Base-by-base conservation (phyloP, 2,329 filamentous ascomycete genomes). In the Botryotinia globosa region DNA sequence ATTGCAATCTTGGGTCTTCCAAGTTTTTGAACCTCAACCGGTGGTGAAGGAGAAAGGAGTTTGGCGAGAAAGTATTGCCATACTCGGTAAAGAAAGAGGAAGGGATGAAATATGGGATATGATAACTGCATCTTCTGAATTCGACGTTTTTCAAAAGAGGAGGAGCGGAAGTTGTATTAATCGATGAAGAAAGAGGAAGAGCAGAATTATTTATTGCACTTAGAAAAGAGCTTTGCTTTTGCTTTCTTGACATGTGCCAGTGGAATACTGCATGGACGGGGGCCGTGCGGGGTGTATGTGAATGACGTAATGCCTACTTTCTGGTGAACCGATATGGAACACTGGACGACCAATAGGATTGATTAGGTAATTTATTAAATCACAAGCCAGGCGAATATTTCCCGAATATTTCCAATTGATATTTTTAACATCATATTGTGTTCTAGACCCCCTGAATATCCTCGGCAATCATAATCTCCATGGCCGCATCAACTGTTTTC, bases 21-120 rank as follows among this genome's bases (percentile, higher is more conserved):
- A n/a, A 92, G 83, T 10, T 84, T 83, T 0, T 84, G 81, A 74
- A 86, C 83, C 0, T 89, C 87, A 3, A 86, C 85, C 0, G 92
- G 93, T 7, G 93, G 90, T 8, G 83, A 85, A 0, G 93, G 93
- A 0, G 93, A 90, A 69, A 97, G 87, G 45, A 94, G 77, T 76
- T 86, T 86, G 77, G 87, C 85, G 1, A 91, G 83, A 12, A 92
- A 75, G 83, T 85, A 90, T 85, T 94, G 91, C 51, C 90, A 81
- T 44, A 92, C 72, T 74, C 89, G 85, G 81, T 90, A 94, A 68
- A 91, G 73, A 77, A 90, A 90, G 42, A 89, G 80, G 62, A 93
- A 81, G 3, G 87, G 87, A 64, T 87, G 84, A n/a, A 86, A 76
- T 67, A 32, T 83, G 82, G 76, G 85, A 56, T 66, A 44, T 34